Evolutionary conservation across 192 early-diverging fungal genomes (phyloP), one percentile per base, ranked within the genome.

Genomic region (Rhizoclosmatium globosum): DNA sequence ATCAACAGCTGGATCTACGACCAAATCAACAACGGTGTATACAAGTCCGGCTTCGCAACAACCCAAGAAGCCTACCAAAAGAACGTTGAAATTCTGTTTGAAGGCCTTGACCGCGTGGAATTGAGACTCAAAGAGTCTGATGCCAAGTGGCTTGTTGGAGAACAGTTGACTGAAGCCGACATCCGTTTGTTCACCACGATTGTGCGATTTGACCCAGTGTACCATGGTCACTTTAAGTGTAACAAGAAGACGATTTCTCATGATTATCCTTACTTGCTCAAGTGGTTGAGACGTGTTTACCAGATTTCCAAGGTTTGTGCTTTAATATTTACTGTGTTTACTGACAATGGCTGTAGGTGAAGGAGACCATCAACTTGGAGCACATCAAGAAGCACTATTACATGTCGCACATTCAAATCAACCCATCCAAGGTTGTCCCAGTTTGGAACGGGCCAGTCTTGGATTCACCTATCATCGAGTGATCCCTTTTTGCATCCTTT

Each of bases 311-410:
- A 85, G 41, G 81, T 83, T 38, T 68, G 68, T 44, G 23, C 82
- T 76, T 21, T 77, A 81, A 69, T 68, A 64, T 47, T 56, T 31
- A 31, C n/a, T 31, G 31, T 31, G 31, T 31, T 31, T 31, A 31
- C 0, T 31, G 17, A 53, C 50, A 1, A 0, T 17, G 9, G 1
- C 7, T n/a, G 15, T 6, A 67, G 74, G 84, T 97, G 73, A 84
- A 83, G 3, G 92, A 93, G 31, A 98, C 98, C 2, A 93, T 98
- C 48, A 92, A 98, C 84, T 93, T 98, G 94, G 87, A 92, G 66
- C 98, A 99, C 81, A 99, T 99, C 89, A 99, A 98, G 85, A 71
- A 87, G 19, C 97, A 98, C 80, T 99, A 99, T 82, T 98, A 94
- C n/a, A 86, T 90, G 88, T 92, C 90, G 61, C 97, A 98, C 81